A percentile compares a stretch with the other conserved stretches of the same genome.
phyloP scores from a whole-genome alignment of 345 rosid genomes.

The Anastatica hierochuntica region DNA sequence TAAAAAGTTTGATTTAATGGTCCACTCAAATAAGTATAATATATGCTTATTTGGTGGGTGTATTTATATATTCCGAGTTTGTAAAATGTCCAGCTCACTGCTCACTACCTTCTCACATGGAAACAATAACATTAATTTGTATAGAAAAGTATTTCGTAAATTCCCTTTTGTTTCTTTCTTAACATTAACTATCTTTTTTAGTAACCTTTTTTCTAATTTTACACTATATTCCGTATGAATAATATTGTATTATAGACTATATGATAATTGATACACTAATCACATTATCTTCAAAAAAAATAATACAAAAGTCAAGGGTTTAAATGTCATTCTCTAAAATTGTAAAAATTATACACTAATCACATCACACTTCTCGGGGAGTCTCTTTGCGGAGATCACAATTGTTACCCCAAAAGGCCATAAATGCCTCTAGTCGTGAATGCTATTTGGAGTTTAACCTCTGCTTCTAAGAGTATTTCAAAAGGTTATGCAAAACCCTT shows the following conservation, averaged over 20 bases:
- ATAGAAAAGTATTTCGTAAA: background rate
- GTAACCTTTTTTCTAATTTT: background rate
- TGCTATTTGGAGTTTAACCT: too few relatives aligned
- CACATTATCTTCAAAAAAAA: too few relatives aligned
- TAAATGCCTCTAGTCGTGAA: too few relatives aligned
- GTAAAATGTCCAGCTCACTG: conserved; percentile 28
- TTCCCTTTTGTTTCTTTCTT: background rate
- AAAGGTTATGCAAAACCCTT: too few relatives aligned
- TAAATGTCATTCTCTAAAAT: too few relatives aligned
- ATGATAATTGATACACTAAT: background rate
- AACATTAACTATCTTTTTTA: background rate
- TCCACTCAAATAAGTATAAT: conserved; percentile 14
- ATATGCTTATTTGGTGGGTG: conserved; percentile 11
- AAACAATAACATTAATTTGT: conserved; percentile 21
- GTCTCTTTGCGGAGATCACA: too few relatives aligned
- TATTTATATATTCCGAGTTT: conserved; percentile 16
- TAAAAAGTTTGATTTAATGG: too few relatives aligned
- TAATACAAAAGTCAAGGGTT: too few relatives aligned
- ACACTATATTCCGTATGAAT: background rate
- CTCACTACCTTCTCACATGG: conserved; percentile 22
- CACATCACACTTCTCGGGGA: too few relatives aligned
- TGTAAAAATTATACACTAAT: too few relatives aligned
- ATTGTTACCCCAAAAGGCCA: too few relatives aligned
- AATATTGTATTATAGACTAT: background rate
- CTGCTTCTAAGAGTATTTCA: too few relatives aligned